These are phyloP conservation scores for Entoloma clypeatum DNA, from an alignment of 1,284 basidiomycete genomes.

Conservation along the genomic window DNA sequence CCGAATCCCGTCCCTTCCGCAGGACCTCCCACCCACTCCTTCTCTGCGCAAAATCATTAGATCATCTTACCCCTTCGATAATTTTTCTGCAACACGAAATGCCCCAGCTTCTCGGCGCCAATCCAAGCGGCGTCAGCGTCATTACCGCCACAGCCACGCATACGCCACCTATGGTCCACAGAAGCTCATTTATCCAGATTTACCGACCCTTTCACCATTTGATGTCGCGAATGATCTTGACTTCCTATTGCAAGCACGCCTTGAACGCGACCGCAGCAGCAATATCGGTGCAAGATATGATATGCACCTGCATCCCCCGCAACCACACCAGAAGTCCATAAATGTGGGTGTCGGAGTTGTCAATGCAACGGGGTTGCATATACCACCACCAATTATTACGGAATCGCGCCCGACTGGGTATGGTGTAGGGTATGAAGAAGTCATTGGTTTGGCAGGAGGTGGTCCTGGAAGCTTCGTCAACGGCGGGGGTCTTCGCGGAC, in stretches of 20 bases:
- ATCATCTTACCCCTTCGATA: constrained; percentile 31
- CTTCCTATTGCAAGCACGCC: constrained; percentile 45
- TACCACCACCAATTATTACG: constrained; percentile 1
- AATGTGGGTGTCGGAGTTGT: neutral
- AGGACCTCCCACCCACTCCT: constrained; percentile 40
- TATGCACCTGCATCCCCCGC: constrained; percentile 11
- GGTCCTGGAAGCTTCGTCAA: too few relatives aligned
- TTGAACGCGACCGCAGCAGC: constrained; percentile 17
- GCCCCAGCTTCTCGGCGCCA: constrained; percentile 24
- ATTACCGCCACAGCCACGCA: constrained; percentile 12
- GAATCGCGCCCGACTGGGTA: too few relatives aligned
- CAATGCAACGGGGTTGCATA: neutral
- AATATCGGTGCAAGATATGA: constrained; percentile 15
- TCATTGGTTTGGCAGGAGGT: too few relatives aligned
- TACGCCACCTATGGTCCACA: constrained; percentile 6
- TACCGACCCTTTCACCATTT: constrained; percentile 44
- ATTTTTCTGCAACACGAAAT: too few relatives aligned
- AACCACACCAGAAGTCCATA: constrained; percentile 5
- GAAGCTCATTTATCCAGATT: constrained; percentile 48
- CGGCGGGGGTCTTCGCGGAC: too few relatives aligned
- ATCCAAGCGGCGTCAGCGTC: constrained; percentile 22
- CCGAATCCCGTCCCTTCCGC: constrained; percentile 42
- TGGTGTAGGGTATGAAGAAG: too few relatives aligned
- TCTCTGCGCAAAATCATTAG: constrained; percentile 50
- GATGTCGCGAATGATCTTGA: constrained; percentile 57